phyloP scores from a whole-genome alignment of 2,329 filamentous ascomycete species.

The Fusarium sp. region DNA sequence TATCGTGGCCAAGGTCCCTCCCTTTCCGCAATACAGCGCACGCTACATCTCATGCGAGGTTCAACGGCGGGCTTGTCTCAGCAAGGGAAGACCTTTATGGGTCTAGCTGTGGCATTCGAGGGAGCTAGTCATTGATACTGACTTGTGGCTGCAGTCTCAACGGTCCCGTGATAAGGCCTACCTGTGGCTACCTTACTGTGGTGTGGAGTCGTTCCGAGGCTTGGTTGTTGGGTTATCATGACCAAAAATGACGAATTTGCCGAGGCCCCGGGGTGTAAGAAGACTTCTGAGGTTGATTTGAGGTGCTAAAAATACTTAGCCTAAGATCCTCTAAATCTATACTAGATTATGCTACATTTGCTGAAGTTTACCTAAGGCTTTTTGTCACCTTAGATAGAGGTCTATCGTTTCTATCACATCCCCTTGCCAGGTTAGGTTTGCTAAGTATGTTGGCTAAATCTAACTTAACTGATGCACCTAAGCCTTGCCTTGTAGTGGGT shows the following conservation, averaged over 20 bases:
- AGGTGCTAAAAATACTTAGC: no score
- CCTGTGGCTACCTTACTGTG: slow-evolving; percentile 29
- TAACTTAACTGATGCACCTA: neutral
- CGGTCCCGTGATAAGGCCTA: slow-evolving; percentile 36
- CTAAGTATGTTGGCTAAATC: neutral
- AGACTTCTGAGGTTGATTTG: no score
- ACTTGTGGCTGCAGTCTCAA: slow-evolving; percentile 1
- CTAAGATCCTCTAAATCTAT: no score
- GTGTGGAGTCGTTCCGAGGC: slow-evolving; percentile 7
- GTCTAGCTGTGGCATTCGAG: neutral
- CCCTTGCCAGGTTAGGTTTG: neutral
- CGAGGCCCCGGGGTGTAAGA: neutral
- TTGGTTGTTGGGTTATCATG: neutral
- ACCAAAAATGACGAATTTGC: neutral
- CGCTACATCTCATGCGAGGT: neutral
- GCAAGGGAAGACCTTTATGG: neutral
- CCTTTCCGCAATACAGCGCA: neutral
- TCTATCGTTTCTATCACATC: no score
- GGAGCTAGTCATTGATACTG: neutral
- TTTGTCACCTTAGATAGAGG: no score
- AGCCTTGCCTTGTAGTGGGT: neutral
- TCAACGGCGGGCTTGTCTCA: neutral
- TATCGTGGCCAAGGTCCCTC: neutral
- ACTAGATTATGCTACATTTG: no score
- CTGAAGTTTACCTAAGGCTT: no score